Base-by-base conservation (phyloP, 192 early-diverging fungal species). In the Coemansia erecta region DNA sequence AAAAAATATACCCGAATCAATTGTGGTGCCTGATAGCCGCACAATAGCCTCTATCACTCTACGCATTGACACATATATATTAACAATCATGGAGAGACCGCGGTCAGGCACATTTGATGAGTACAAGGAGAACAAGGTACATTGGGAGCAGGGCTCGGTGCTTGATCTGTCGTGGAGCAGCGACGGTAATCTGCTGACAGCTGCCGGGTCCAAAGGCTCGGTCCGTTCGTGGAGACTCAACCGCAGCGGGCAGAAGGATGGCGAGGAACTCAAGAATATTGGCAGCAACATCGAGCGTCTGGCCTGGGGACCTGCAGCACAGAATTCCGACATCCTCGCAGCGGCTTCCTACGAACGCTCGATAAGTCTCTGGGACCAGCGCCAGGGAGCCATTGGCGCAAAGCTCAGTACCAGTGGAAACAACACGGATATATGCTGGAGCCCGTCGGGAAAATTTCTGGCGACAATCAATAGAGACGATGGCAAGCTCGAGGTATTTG, bases 121-220 rank as follows among this genome's bases (percentile, higher is more conserved):
- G 14, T 63, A 69, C 69, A 66, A 66, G 14, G 70, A 68, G 43
- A 79, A 56, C 60, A 62, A 53, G 22, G 61, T 79, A 51, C 65
- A 72, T 48, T 71, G 76, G 66, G 68, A 71, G 40, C 76, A 71
- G 31, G 76, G 76, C 13, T 19, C 70, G 3, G 63, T 79, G 33
- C 63, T 59, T 35, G 70, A 72, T 53, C 28, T 79, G 6, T 65
- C 70, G 37, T 79, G 76, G 76, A 79, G 76, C 63, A 72, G 76
- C 62, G 76, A 79, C 37, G 75, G 75, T 17, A 59, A 51, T 17
- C 51, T 62, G 18, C 59, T 78, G n/a, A 72, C 69, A 12, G 75
- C 75, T 5, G 62, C 62, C 0, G 75, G 68, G 0, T 39, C 69
- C 14, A 72, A 64, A 26, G 75, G 70, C 10, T 53, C 60, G 1